phyloP scores from a whole-genome alignment of 108 stramenopile species.

The Conticribra guillardii region DNA sequence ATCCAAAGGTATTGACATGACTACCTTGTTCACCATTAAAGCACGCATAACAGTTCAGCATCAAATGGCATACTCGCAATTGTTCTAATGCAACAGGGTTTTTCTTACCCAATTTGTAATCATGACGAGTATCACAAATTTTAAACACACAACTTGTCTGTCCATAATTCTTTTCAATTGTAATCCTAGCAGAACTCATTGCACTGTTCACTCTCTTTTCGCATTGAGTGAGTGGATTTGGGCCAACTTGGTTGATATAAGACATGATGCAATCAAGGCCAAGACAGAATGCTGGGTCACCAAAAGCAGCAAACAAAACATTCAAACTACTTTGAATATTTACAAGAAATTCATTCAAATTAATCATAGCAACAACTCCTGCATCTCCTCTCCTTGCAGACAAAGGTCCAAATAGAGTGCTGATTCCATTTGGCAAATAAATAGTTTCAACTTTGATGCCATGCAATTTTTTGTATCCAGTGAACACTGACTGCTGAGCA shows the following conservation, averaged over 20 bases:
- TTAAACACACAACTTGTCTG: conserved; percentile 1
- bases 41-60: conserved; percentile 21
- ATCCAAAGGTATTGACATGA: too few relatives aligned
- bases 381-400: conserved; percentile 3
- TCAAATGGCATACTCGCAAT: conserved; percentile 12
- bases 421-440: conserved; percentile 24
- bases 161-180: conserved; percentile 18
- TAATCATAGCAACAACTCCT: conserved; percentile 11
- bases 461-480: conserved; percentile 26
- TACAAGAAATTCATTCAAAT: conserved; percentile 5
- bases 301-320: neutral
- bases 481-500: conserved; percentile 13
- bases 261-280: conserved; percentile 8
- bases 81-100: conserved; percentile 30
- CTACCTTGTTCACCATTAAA: conserved; percentile 26
- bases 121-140: conserved; percentile 1
- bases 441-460: conserved; percentile 20
- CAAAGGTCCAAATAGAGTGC: conserved; percentile 23
- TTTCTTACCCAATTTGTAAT: neutral
- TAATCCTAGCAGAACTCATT: too few relatives aligned
- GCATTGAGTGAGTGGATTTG: too few relatives aligned
- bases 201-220: too few relatives aligned
- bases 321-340: conserved; percentile 2
- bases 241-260: too few relatives aligned
- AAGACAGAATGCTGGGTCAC: conserved; percentile 1